Conservation (phyloP, 495 filamentous ascomycete genomes). For the Aeminium ludgeri region DNA sequence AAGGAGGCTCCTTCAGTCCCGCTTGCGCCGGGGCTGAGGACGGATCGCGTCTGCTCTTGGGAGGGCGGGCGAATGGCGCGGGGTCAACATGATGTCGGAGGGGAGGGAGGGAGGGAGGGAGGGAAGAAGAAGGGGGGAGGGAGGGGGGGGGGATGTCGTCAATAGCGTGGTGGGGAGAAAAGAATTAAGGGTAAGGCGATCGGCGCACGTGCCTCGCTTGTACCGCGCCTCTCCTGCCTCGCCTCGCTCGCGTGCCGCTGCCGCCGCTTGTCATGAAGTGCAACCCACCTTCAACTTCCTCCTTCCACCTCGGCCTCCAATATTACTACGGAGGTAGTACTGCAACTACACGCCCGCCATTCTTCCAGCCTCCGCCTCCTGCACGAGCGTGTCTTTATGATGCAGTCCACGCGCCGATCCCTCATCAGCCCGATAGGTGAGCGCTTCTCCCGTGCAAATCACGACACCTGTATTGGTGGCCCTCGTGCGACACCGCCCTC, state of each 20-base stretch:
- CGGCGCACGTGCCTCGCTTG: too few relatives aligned
- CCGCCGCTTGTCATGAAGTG: too few relatives aligned
- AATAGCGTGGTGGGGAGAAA: not conserved
- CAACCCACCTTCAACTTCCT: too few relatives aligned
- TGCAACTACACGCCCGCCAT: not conserved
- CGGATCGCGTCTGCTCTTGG: constrained; percentile 18
- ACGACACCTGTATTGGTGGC: too few relatives aligned
- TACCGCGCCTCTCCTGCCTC: too few relatives aligned
- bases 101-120: too few relatives aligned
- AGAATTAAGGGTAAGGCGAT: too few relatives aligned
- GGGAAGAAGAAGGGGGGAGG: not conserved
- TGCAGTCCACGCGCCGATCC: constrained; percentile 10
- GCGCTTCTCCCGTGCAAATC: too few relatives aligned
- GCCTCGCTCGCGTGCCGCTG: too few relatives aligned
- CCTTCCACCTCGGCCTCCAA: too few relatives aligned
- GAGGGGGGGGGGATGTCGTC: not conserved
- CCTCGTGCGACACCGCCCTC: too few relatives aligned
- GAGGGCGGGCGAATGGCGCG: constrained; percentile 10
- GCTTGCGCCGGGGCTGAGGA: constrained; percentile 31
- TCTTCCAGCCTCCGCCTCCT: not conserved
- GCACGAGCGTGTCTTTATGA: constrained; percentile 5
- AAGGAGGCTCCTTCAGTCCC: constrained; percentile 26
- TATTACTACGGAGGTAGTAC: too few relatives aligned
- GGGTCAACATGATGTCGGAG: constrained; percentile 6
- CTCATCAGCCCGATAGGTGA: constrained; percentile 13